A percentile compares a stretch with the other conserved stretches of the same genome.
Evolutionary conservation across 2,329 filamentous ascomycete species (phyloP).

Genomic region (Orbilia brochopaga): DNA sequence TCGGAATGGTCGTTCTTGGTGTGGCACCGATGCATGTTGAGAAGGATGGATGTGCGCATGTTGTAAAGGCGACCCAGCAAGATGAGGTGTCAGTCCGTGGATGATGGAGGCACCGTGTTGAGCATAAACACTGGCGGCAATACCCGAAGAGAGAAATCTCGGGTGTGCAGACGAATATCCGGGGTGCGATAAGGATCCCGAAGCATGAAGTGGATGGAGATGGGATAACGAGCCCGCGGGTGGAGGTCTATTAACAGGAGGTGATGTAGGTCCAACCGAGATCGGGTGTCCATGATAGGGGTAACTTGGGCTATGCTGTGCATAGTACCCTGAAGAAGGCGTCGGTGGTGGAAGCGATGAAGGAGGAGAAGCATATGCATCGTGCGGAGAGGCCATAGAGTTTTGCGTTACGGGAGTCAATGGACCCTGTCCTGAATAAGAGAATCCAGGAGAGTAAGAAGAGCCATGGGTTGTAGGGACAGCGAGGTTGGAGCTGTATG

Average conservation of each 20-base stretch:
- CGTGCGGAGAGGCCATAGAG: slow-evolving; percentile 34
- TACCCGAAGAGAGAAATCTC: slow-evolving; percentile 31
- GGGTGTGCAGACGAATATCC: slow-evolving; percentile 33
- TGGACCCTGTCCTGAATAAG: slow-evolving; percentile 28
- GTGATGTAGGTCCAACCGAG: slow-evolving; percentile 30
- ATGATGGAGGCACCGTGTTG: slow-evolving; percentile 51
- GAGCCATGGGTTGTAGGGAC: slow-evolving; percentile 27
- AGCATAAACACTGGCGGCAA: slow-evolving; percentile 38
- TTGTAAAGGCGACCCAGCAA: slow-evolving; percentile 28
- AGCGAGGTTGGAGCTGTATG: slow-evolving; percentile 30
- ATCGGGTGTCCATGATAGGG: slow-evolving; percentile 34
- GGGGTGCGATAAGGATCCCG: slow-evolving; percentile 22
- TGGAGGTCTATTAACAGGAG: slow-evolving; percentile 23
- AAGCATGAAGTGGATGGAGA: slow-evolving; percentile 39
- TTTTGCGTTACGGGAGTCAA: slow-evolving; percentile 36
- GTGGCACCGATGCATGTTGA: slow-evolving; percentile 59
- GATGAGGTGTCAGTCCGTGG: slow-evolving; percentile 34
- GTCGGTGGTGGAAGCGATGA: slow-evolving; percentile 46
- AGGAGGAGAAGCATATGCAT: slow-evolving; percentile 40
- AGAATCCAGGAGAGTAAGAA: slow-evolving; percentile 30
- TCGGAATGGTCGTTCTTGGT: slow-evolving; percentile 86
- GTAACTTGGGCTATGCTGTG: slow-evolving; percentile 40
- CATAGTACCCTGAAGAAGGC: slow-evolving; percentile 41
- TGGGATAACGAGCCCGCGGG: slow-evolving; percentile 26
- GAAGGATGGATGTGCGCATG: slow-evolving; percentile 44